A percentile compares a stretch with the other conserved stretches of the same genome.
Evolutionary conservation across 176 grass and related monocot genomes (phyloP).

Genomic region (Aegilops bicornis): DNA sequence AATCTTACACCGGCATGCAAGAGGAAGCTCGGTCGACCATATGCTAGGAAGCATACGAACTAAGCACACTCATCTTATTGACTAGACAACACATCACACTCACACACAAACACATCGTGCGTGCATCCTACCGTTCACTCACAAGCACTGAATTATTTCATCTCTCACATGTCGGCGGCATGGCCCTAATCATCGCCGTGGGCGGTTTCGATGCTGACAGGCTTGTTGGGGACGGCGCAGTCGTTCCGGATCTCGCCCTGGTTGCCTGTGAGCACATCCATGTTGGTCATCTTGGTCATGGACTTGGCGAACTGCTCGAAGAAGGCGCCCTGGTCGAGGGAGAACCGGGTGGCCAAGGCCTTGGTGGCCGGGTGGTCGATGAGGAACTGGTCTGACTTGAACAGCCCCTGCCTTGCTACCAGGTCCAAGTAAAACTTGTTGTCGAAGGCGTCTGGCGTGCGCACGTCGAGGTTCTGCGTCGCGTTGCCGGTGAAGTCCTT

Average conservation of each 20-base stretch:
- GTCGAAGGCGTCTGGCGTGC: slow-evolving; percentile 43
- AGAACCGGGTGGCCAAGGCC: slow-evolving; percentile 17
- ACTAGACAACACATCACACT: too few species aligned
- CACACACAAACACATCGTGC: too few species aligned
- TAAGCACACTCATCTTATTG: too few species aligned
- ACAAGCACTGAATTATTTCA: not conserved
- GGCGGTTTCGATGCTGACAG: not conserved
- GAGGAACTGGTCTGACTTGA: slow-evolving; percentile 48
- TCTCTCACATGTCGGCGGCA: not conserved
- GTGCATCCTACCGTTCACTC: not conserved
- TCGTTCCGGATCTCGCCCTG: slow-evolving; percentile 36
- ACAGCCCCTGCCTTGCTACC: slow-evolving; percentile 22
- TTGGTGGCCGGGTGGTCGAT: slow-evolving; percentile 14
- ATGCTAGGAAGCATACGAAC: too few species aligned
- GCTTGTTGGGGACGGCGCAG: slow-evolving; percentile 26
- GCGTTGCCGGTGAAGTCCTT: not conserved
- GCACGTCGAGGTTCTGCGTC: slow-evolving; percentile 29
- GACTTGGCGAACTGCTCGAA: slow-evolving; percentile 44
- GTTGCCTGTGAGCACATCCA: slow-evolving; percentile 35
- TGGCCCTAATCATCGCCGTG: not conserved
- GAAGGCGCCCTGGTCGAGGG: slow-evolving; percentile 38
- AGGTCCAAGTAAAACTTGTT: slow-evolving; percentile 60
- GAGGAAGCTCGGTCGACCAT: too few species aligned
- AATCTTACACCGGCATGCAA: too few species aligned
- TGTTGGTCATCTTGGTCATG: slow-evolving; percentile 45